Percentiles rank a stretch among this genome's conserved stretches.
Evolutionary conservation across 495 filamentous ascomycete genomes (phyloP).

Genomic region (Endocarpon pusillum): DNA sequence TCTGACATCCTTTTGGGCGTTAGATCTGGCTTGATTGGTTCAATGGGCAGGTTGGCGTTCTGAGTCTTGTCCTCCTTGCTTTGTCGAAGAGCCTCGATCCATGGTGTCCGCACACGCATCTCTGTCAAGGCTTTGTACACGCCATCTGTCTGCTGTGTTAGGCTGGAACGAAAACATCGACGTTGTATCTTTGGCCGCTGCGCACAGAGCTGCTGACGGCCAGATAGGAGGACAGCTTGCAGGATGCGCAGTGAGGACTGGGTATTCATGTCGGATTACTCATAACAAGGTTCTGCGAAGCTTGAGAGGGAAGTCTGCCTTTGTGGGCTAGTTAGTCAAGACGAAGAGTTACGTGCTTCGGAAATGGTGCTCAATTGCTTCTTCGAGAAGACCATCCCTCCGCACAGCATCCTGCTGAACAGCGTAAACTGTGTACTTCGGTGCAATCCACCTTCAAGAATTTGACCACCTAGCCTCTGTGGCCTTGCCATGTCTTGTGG

Average conservation of each 20-base stretch:
- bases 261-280: too few species aligned
- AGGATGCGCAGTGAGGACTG: neutral
- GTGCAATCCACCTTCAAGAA: too few species aligned
- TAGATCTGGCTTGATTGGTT: conserved; percentile 28
- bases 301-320: neutral
- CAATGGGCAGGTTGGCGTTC: conserved; percentile 11
- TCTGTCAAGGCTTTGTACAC: conserved; percentile 32
- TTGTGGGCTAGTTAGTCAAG: neutral
- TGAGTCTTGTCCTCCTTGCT: conserved; percentile 29
- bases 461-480: too few species aligned
- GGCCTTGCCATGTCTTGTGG: too few species aligned
- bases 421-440: too few species aligned
- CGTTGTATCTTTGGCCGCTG: neutral
- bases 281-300: neutral
- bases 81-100: conserved; percentile 44
- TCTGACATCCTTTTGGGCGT: conserved; percentile 48
- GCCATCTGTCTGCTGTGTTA: conserved; percentile 22
- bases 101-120: conserved; percentile 46
- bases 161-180: neutral
- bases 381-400: too few species aligned
- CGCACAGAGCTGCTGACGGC: neutral
- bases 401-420: too few species aligned
- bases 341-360: too few species aligned
- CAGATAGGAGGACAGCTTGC: neutral
- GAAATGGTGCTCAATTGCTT: too few species aligned